Evolutionary conservation across 2,329 filamentous ascomycete genomes (phyloP).

Genomic region (Torrubiellomyces zombiae): DNA sequence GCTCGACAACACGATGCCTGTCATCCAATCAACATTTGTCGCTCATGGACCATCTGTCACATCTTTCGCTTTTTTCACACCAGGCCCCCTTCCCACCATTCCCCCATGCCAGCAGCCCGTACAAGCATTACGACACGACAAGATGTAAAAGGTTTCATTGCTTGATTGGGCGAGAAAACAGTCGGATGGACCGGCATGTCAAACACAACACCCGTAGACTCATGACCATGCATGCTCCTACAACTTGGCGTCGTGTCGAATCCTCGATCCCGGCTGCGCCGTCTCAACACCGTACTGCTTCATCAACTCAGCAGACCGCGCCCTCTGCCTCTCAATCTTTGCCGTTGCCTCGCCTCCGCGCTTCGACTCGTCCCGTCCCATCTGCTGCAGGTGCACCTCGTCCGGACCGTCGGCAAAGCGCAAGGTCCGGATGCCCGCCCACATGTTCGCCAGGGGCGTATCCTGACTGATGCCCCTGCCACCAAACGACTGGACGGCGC

Average conservation of each 20-base stretch:
- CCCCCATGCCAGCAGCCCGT: too few species aligned
- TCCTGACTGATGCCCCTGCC: conserved; percentile 87
- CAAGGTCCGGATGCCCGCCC: conserved; percentile 65
- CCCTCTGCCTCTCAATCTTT: conserved; percentile 46
- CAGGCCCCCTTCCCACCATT: too few species aligned
- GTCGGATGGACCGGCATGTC: too few species aligned
- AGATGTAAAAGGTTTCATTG: too few species aligned
- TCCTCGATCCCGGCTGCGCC: conserved; percentile 34
- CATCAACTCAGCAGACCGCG: conserved; percentile 49
- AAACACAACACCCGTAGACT: too few species aligned
- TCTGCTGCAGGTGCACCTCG: conserved; percentile 78
- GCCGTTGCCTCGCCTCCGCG: conserved; percentile 42
- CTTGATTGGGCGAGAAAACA: too few species aligned
- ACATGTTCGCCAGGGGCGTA: conserved; percentile 76
- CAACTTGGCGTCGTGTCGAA: conserved; percentile 28
- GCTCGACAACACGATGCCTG: too few species aligned
- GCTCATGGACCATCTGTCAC: too few species aligned
- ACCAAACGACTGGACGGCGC: conserved; percentile 83
- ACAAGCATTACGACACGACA: too few species aligned
- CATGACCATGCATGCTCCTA: conserved; percentile 16
- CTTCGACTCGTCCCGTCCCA: conserved; percentile 68
- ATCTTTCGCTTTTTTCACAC: too few species aligned
- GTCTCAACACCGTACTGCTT: conserved; percentile 34
- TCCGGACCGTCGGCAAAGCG: conserved; percentile 86
- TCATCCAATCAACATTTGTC: too few species aligned